Evolutionary conservation across 2,329 filamentous ascomycete species (phyloP).

Genomic region (Dryadomyces quercivorus): DNA sequence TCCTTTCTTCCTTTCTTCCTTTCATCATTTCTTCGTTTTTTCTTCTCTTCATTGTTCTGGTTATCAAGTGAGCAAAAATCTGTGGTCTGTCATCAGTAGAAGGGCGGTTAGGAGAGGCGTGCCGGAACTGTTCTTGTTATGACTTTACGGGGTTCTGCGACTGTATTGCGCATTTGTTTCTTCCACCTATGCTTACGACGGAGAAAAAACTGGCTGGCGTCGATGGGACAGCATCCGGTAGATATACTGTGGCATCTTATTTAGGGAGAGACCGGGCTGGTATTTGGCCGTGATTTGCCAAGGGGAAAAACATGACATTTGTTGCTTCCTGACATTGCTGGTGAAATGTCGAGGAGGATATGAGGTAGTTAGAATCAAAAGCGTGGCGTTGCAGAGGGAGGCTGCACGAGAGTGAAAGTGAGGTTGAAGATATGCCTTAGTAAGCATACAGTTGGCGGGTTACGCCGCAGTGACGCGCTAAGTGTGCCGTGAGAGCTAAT

Average conservation of each 20-base stretch:
- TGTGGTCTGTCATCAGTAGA: neutral
- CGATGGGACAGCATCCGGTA: conserved; percentile 1
- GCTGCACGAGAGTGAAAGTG: neutral
- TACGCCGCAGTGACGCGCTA: neutral
- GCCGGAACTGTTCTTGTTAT: neutral
- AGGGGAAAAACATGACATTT: too few species aligned
- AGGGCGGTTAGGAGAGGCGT: neutral
- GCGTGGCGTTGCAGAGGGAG: neutral
- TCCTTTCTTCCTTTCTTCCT: neutral
- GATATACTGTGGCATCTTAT: neutral
- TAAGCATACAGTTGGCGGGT: neutral
- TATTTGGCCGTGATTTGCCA: too few species aligned
- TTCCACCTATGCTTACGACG: neutral
- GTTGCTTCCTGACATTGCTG: too few species aligned
- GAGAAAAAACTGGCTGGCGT: neutral
- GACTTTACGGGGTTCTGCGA: neutral
- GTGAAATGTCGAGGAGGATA: too few species aligned
- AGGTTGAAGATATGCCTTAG: neutral
- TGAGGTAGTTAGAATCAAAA: too few species aligned
- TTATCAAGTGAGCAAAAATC: neutral
- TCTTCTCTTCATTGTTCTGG: too few species aligned
- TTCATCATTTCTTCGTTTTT: too few species aligned
- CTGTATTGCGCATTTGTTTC: neutral
- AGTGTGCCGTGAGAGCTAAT: neutral
- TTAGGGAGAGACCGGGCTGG: neutral